phyloP scores from a whole-genome alignment of 2,329 filamentous ascomycete genomes.

The Mariannaea elegans region DNA sequence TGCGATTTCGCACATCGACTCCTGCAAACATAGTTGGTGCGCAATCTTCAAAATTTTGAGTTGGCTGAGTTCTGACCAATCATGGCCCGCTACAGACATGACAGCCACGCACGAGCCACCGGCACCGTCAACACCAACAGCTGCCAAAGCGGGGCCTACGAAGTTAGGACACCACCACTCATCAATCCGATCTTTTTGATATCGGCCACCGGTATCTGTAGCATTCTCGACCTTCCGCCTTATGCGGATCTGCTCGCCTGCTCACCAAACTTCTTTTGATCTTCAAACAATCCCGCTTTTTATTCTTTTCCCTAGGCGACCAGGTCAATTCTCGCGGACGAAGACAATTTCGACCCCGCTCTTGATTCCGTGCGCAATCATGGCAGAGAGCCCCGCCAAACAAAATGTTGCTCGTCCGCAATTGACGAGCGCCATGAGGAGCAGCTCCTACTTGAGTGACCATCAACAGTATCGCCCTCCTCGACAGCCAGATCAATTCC shows the following conservation, averaged over 20 bases:
- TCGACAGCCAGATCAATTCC: conserved; percentile 59
- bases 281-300: not conserved
- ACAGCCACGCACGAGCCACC: conserved; percentile 32
- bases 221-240: conserved; percentile 14
- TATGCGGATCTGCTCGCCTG: not conserved
- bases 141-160: conserved; percentile 25
- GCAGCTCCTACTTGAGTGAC: conserved; percentile 69
- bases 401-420: conserved; percentile 55
- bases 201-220: conserved; percentile 21
- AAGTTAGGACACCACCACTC: conserved; percentile 29
- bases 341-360: conserved; percentile 23
- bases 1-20: not conserved
- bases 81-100: conserved; percentile 19
- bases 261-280: not conserved
- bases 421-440: conserved; percentile 61
- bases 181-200: conserved; percentile 26
- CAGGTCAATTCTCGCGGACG: conserved; percentile 2
- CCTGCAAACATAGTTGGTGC: no score
- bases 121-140: conserved; percentile 24
- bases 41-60: no score
- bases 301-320: conserved; percentile 3
- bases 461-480: conserved; percentile 71
- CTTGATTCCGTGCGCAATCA: conserved; percentile 33
- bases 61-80: conserved; percentile 25
- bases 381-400: conserved; percentile 46